Base-by-base conservation (phyloP, 2,329 filamentous ascomycete species). In the Aspergillus sp. region DNA sequence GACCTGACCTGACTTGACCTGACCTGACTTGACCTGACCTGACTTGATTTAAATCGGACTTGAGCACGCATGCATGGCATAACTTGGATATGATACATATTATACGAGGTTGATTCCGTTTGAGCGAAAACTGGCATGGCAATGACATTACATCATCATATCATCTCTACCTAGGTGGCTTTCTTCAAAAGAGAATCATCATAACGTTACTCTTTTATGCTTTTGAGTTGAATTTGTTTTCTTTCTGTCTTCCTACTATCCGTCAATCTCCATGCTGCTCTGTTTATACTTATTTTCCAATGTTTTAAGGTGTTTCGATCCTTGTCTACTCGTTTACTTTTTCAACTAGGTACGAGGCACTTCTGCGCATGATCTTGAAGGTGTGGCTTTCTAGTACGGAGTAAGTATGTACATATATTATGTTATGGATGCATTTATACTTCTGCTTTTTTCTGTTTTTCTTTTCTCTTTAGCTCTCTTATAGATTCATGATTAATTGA, bases 51-150 rank as follows among this genome's bases (percentile, higher is more conserved):
- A 47, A 48, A 17, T 48, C 36, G 30, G 32, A 48, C 38, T 24
- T 26, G 38, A 18, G 22, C 47, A 55, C 51, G 53, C 45, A 39
- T 54, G 45, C 53, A 56, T 51, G 26, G 45, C 53, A 56, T 51
- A 41, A 45, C 41, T 56, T 49, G 45, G 48, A 47, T 56, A 56
- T 38, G 48, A 50, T 44, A 48, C 54, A 38, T 30, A 30, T 52
- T 57, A 45, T 52, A 48, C 38, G 48, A 57, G 38, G 49, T 57
- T 45, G 38, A 41, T 53, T 52, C 26, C 32, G 22, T 52, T 38
- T 52, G 26, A 52, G 49, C 49, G 49, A 30, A 30, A 30, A 52
- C 49, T 52, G 24, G 49, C 49, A 34, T 43, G 24, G 49, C 38
- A 24, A 52, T 52, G 24, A 26, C 49, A 52, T 52, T 26, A 34